phyloP scores from a whole-genome alignment of 345 rosid genomes.

The Diplotaxis tenuifolia region DNA sequence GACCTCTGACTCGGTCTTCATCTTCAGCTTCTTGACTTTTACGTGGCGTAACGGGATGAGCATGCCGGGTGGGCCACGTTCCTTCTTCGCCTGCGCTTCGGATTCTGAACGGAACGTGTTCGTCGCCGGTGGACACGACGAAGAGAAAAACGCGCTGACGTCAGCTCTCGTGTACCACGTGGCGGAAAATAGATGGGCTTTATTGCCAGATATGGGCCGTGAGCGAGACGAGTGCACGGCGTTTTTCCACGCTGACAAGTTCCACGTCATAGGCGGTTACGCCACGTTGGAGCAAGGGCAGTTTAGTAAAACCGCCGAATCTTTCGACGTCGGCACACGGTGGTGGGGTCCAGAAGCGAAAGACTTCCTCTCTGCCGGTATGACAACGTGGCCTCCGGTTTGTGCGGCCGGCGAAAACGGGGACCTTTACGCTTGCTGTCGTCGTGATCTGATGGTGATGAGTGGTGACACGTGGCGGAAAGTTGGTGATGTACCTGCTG shows the following conservation, averaged over 20 bases:
- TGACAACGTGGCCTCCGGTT: slow-evolving; percentile 47
- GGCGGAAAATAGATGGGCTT: slow-evolving; percentile 49
- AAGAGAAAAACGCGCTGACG: slow-evolving; percentile 61
- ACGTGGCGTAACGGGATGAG: slow-evolving; percentile 63
- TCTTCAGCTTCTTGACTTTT: slow-evolving; percentile 49
- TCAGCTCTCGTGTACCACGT: slow-evolving; percentile 67
- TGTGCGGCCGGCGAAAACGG: slow-evolving; percentile 35
- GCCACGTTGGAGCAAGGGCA: slow-evolving; percentile 67
- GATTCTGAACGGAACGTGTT: slow-evolving; percentile 55
- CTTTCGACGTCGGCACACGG: slow-evolving; percentile 44
- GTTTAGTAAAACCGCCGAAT: slow-evolving; percentile 50
- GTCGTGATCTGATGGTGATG: slow-evolving; percentile 41
- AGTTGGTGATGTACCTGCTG: slow-evolving; percentile 51
- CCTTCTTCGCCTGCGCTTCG: slow-evolving; percentile 65
- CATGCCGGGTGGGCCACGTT: slow-evolving; percentile 66
- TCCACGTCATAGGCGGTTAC: slow-evolving; percentile 80
- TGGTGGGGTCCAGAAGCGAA: slow-evolving; percentile 42
- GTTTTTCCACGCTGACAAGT: slow-evolving; percentile 56
- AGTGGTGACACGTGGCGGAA: slow-evolving; percentile 43
- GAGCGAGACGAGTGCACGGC: slow-evolving; percentile 77
- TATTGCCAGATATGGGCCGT: slow-evolving; percentile 60
- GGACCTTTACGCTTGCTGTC: slow-evolving; percentile 43
- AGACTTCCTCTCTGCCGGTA: slow-evolving; percentile 27
- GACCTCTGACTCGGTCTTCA: slow-evolving; percentile 45
- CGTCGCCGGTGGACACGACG: slow-evolving; percentile 80